Percentiles rank a stretch among this genome's conserved stretches.
These are phyloP conservation scores for Hanseniaspora occidentalis DNA, from an alignment of 805 yeast genomes.

Conservation along the genomic window DNA sequence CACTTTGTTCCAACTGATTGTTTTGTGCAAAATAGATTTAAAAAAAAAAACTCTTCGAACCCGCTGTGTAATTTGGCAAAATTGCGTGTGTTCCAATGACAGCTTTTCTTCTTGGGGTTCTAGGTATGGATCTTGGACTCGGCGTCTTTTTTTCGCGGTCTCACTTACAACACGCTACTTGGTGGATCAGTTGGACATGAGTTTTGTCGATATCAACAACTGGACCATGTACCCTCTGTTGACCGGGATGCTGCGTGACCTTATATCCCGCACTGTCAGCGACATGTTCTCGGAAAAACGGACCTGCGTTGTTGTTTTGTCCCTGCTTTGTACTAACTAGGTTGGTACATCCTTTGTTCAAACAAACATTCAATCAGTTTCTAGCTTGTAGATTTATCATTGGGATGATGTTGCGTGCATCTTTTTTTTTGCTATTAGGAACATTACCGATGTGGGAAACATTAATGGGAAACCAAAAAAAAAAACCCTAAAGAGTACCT, in stretches of 20 bases:
- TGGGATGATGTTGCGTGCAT: conserved; percentile 64
- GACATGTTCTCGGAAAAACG: conserved; percentile 56
- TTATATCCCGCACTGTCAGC: conserved; percentile 49
- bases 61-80: conserved; percentile 32
- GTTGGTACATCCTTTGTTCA: conserved; percentile 55
- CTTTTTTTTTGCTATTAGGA: conserved; percentile 51
- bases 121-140: conserved; percentile 64
- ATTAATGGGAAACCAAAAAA: conserved; percentile 45
- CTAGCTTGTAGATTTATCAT: conserved; percentile 49
- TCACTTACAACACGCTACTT: conserved; percentile 41
- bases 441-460: conserved; percentile 57
- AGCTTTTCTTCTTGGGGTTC: conserved; percentile 45
- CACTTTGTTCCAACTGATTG: no score
- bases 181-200: conserved; percentile 33
- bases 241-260: conserved; percentile 62
- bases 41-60: conserved; percentile 27
- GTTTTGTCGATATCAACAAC: conserved; percentile 48
- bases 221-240: conserved; percentile 61
- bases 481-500: not conserved
- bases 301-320: conserved; percentile 44
- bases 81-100: conserved; percentile 36
- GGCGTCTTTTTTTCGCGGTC: conserved; percentile 55
- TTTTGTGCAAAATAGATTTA: no score
- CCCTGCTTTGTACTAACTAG: conserved; percentile 41
- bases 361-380: conserved; percentile 45